Conservation (phyloP, 352 stramenopile species). For the Phytophthora citricola region DNA sequence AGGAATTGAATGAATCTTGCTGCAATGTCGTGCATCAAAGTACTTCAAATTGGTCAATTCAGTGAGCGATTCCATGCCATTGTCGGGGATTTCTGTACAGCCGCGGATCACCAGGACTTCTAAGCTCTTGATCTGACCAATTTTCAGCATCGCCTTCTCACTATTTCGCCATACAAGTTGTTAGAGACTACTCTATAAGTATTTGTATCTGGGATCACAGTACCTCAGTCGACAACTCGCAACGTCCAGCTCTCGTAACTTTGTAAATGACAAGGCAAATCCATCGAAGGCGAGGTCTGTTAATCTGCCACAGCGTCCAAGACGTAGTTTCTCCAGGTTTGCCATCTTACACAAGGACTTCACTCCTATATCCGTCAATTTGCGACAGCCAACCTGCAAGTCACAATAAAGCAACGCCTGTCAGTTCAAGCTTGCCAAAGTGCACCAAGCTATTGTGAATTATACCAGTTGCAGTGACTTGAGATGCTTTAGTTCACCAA, state of each 20-base stretch:
- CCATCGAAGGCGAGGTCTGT: conserved; percentile 55
- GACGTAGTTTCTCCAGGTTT: conserved; percentile 58
- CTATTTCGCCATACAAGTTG: conserved; percentile 21
- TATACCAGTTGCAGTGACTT: conserved; percentile 66
- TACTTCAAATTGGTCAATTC: conserved; percentile 50
- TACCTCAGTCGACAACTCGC: conserved; percentile 62
- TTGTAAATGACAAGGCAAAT: conserved; percentile 47
- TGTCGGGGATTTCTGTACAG: conserved; percentile 44
- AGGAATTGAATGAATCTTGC: conserved; percentile 56
- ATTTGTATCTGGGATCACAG: not conserved
- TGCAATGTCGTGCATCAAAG: conserved; percentile 78
- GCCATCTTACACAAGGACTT: conserved; percentile 50
- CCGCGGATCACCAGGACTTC: conserved; percentile 57
- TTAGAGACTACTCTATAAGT: not conserved
- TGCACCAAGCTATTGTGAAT: not conserved
- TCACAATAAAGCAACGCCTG: conserved; percentile 1
- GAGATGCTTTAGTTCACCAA: conserved; percentile 48
- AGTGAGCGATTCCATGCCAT: conserved; percentile 40
- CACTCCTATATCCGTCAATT: conserved; percentile 63
- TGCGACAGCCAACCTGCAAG: conserved; percentile 54
- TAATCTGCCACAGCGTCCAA: conserved; percentile 64
- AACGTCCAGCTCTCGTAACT: conserved; percentile 59
- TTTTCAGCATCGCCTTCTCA: conserved; percentile 35
- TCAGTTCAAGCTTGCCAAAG: not conserved
- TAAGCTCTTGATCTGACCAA: conserved; percentile 45